Conservation (phyloP, 2,329 filamentous ascomycete genomes). For the Camillea tinctor region DNA sequence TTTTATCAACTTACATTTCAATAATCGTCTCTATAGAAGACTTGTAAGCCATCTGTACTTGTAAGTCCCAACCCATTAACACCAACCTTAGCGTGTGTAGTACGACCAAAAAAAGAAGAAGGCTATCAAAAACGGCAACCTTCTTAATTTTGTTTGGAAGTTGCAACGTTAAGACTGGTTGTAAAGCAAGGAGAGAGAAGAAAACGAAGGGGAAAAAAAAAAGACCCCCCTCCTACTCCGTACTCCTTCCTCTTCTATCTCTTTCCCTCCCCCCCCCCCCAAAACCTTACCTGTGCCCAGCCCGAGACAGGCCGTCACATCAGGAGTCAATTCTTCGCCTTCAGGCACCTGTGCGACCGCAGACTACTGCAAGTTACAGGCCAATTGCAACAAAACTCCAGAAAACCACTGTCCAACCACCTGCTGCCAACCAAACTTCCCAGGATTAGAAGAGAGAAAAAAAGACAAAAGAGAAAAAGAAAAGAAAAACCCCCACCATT, state of each 20-base stretch:
- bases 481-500: not conserved
- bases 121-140: too few species aligned
- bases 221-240: slow-evolving; percentile 18
- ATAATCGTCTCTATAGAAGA: too few species aligned
- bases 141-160: too few species aligned
- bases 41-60: too few species aligned
- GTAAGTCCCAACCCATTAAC: too few species aligned
- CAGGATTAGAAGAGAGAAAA: not conserved
- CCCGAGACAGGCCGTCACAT: not conserved
- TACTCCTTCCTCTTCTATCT: slow-evolving; percentile 17
- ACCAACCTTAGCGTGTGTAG: too few species aligned
- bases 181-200: too few species aligned
- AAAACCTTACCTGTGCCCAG: not conserved
- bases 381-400: not conserved
- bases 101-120: too few species aligned
- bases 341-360: not conserved
- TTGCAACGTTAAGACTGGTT: too few species aligned
- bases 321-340: not conserved
- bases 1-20: too few species aligned
- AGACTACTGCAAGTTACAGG: not conserved
- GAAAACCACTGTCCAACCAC: not conserved
- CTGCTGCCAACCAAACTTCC: not conserved
- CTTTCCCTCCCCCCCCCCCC: slow-evolving; percentile 10
- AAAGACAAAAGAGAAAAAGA: too few species aligned
- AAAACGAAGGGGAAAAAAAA: slow-evolving; percentile 16